Evolutionary conservation across 371 early-diverging fungal genomes (phyloP).

Genomic region (Mortierella sp.): DNA sequence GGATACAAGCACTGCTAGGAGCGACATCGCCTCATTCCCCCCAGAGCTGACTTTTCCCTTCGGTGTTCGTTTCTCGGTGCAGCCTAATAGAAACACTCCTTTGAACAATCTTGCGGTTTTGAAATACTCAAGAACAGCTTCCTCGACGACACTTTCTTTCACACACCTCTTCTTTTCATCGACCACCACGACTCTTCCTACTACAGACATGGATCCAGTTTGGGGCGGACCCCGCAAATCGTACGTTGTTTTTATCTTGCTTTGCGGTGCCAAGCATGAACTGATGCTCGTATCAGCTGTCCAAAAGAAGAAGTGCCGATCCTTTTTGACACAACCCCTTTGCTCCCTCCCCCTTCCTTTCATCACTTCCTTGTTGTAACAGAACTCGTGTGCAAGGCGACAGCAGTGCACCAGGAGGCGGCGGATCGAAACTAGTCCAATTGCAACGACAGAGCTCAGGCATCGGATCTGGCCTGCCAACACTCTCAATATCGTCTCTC

Average conservation of each 20-base stretch:
- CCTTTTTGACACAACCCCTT: not conserved
- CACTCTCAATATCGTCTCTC: constrained; percentile 4
- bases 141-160: not conserved
- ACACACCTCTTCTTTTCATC: not conserved
- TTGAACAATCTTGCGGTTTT: not conserved
- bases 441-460: constrained; percentile 28
- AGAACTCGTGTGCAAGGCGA: constrained; percentile 11
- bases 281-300: not conserved
- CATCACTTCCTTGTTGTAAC: not conserved
- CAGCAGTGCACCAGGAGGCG: constrained; percentile 6
- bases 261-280: not conserved
- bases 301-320: not conserved
- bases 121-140: not conserved
- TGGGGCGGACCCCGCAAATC: constrained; percentile 20
- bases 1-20: not conserved
- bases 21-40: not conserved
- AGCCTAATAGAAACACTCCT: not conserved
- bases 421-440: constrained; percentile 29
- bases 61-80: not conserved
- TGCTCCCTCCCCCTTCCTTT: not conserved
- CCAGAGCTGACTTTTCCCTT: not conserved
- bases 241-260: not conserved
- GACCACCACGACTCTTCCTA: not conserved
- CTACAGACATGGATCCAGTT: constrained; percentile 18
- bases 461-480: constrained; percentile 13